Evolutionary conservation across 2,329 filamentous ascomycete genomes (phyloP).

Genomic region (Reticulascus tulasneorum): DNA sequence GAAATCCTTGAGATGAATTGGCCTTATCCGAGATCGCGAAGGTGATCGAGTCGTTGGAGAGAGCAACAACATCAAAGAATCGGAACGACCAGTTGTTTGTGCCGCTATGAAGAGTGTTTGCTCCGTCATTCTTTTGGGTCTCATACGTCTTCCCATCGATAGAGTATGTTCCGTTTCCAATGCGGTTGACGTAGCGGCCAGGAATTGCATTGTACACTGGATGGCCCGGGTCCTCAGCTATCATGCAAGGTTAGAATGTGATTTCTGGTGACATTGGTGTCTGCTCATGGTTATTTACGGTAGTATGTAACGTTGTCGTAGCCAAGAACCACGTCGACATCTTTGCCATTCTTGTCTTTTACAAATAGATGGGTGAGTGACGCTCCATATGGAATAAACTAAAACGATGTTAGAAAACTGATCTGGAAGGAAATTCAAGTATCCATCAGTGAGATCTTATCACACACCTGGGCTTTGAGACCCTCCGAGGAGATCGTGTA

Average conservation of each 20-base stretch:
- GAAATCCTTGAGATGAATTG: slow-evolving; percentile 56
- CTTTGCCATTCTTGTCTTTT: slow-evolving; percentile 56
- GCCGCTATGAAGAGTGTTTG: slow-evolving; percentile 54
- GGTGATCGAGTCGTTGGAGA: slow-evolving; percentile 55
- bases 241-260: not conserved
- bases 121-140: slow-evolving; percentile 51
- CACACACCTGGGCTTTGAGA: slow-evolving; percentile 38
- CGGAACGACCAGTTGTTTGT: slow-evolving; percentile 60
- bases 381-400: slow-evolving; percentile 57
- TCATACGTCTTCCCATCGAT: slow-evolving; percentile 50
- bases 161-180: slow-evolving; percentile 53
- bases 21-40: slow-evolving; percentile 61
- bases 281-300: slow-evolving; percentile 23
- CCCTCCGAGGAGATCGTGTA: slow-evolving; percentile 30
- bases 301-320: slow-evolving; percentile 60
- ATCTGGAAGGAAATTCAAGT: too few relatives aligned
- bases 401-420: too few relatives aligned
- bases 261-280: not conserved
- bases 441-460: slow-evolving; percentile 28
- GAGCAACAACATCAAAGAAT: slow-evolving; percentile 56
- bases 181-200: slow-evolving; percentile 61
- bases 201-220: slow-evolving; percentile 60
- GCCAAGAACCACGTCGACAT: slow-evolving; percentile 60
- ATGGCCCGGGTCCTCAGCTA: slow-evolving; percentile 44
- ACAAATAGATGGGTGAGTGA: slow-evolving; percentile 60